Conservation (phyloP, 345 rosid species). For the Euphorbia lathyris region DNA sequence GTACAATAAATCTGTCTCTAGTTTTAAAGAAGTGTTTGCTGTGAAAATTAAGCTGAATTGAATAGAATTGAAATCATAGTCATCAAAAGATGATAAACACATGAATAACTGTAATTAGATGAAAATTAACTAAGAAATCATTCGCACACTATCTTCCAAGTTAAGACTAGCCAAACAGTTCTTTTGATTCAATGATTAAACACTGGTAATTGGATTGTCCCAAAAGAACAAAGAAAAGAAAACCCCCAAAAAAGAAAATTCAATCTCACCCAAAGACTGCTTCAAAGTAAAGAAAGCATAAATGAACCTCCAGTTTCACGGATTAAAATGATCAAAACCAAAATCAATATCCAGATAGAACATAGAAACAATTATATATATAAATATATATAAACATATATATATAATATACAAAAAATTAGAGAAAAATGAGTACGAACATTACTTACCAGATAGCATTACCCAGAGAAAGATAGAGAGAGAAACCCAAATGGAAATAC, state of each 20-base stretch:
- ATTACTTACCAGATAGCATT: constrained; percentile 13
- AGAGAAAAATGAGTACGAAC: neutral
- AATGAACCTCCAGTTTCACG: neutral
- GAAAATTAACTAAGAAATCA: neutral
- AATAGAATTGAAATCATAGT: neutral
- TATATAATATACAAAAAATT: neutral
- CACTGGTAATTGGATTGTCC: neutral
- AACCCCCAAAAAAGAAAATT: neutral
- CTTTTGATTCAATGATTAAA: neutral
- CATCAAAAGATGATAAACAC: neutral
- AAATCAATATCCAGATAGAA: neutral
- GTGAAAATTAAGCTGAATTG: neutral
- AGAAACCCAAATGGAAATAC: neutral
- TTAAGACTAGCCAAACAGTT: neutral
- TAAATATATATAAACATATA: neutral
- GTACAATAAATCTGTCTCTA: neutral
- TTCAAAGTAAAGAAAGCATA: neutral
- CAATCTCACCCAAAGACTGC: neutral
- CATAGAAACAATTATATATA: neutral
- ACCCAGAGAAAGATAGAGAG: neutral
- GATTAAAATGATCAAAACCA: neutral
- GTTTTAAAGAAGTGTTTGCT: neutral
- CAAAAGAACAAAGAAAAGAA: neutral
- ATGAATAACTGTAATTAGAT: neutral
- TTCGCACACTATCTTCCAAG: neutral